Conservation (phyloP, 179 eudicot species). For the Carnegiea gigantea region DNA sequence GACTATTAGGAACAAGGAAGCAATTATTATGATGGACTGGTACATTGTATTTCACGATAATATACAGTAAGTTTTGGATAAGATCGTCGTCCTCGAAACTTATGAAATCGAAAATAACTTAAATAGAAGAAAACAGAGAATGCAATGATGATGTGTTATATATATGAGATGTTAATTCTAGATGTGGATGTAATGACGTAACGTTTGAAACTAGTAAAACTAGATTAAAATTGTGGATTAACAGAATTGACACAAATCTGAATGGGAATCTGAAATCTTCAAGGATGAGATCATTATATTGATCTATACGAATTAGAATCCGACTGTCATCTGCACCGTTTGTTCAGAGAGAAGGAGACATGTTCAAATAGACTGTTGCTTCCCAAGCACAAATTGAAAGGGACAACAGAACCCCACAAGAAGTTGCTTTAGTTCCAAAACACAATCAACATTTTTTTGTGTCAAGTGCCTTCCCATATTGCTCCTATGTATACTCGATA, state of each 20-base stretch:
- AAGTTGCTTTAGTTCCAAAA: slow-evolving; percentile 4
- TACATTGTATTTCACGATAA: too few relatives aligned
- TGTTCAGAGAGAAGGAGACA: slow-evolving; percentile 7
- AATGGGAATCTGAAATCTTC: background rate
- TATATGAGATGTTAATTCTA: too few relatives aligned
- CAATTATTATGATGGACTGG: too few relatives aligned
- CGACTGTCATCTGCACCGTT: background rate
- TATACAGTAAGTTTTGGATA: too few relatives aligned
- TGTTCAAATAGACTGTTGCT: background rate
- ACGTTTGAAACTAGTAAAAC: background rate
- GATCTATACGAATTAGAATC: background rate
- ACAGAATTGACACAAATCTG: background rate
- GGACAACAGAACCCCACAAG: slow-evolving; percentile 23
- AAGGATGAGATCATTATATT: background rate
- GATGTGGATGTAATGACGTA: background rate
- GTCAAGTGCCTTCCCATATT: background rate
- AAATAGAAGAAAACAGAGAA: too few relatives aligned
- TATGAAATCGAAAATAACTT: too few relatives aligned
- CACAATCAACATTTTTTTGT: background rate
- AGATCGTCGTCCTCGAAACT: too few relatives aligned
- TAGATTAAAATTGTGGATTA: background rate
- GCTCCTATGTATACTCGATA: background rate
- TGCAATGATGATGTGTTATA: too few relatives aligned
- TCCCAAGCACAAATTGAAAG: slow-evolving; percentile 18
- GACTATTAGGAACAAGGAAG: too few relatives aligned